Conservation (phyloP, 805 yeast genomes). For the Yarrowia sp. region DNA sequence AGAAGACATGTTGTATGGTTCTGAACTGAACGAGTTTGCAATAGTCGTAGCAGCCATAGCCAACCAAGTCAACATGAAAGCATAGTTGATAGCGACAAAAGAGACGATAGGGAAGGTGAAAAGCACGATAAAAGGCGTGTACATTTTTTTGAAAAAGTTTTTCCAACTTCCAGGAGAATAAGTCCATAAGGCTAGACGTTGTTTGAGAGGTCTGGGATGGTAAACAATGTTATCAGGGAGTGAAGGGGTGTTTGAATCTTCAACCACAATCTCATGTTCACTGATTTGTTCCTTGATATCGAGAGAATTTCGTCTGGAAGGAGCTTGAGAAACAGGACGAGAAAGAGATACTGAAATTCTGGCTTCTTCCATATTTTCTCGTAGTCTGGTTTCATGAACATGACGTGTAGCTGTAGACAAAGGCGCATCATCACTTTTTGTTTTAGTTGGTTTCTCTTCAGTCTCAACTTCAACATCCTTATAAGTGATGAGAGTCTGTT, state of each 20-base stretch:
- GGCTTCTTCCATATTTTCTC: neutral
- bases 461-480: conserved; percentile 12
- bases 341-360: neutral
- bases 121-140: conserved; percentile 27
- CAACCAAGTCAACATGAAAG: conserved; percentile 29
- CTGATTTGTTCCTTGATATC: neutral
- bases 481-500: conserved; percentile 2
- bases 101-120: conserved; percentile 28
- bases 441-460: neutral
- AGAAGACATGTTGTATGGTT: conserved; percentile 28
- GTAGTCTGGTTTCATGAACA: neutral
- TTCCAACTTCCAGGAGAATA: conserved; percentile 23
- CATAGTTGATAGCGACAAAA: conserved; percentile 28
- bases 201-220: conserved; percentile 11
- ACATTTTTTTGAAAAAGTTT: conserved; percentile 22
- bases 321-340: conserved; percentile 10
- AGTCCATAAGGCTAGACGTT: conserved; percentile 23
- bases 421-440: conserved; percentile 4
- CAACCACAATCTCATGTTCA: neutral
- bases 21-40: conserved; percentile 14
- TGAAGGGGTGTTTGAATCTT: neutral
- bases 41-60: conserved; percentile 27
- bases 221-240: neutral
- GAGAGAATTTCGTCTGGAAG: conserved; percentile 14
- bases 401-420: conserved; percentile 9